Conservation (phyloP, 805 yeast genomes). For the Cyberlindnera euphorbiiphila region DNA sequence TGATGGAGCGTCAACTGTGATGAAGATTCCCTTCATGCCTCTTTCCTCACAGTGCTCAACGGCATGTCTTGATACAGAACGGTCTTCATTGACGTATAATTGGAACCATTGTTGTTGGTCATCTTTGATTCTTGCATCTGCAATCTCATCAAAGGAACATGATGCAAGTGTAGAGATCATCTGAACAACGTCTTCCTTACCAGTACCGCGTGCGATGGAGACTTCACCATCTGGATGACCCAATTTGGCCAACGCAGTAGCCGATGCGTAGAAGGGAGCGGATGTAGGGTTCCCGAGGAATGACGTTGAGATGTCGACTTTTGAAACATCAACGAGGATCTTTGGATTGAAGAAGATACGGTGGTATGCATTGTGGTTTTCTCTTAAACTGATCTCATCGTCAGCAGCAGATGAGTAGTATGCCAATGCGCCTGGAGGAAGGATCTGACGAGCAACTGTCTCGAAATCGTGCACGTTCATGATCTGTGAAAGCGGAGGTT, state of each 20-base stretch:
- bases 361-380: slow-evolving; percentile 87
- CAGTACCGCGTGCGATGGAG: slow-evolving; percentile 81
- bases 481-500: slow-evolving; percentile 68
- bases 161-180: slow-evolving; percentile 94
- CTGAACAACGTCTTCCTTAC: slow-evolving; percentile 65
- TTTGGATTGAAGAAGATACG: slow-evolving; percentile 84
- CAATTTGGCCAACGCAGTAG: slow-evolving; percentile 87
- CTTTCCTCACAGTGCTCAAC: slow-evolving; percentile 68
- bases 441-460: slow-evolving; percentile 71
- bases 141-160: slow-evolving; percentile 81
- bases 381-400: slow-evolving; percentile 86
- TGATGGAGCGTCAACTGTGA: slow-evolving; percentile 92
- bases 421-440: slow-evolving; percentile 84
- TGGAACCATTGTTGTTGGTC: slow-evolving; percentile 86
- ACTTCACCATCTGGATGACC: slow-evolving; percentile 94
- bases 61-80: slow-evolving; percentile 55
- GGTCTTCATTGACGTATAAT: slow-evolving; percentile 75
- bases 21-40: slow-evolving; percentile 78
- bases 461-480: slow-evolving; percentile 86
- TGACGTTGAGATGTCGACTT: slow-evolving; percentile 64
- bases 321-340: slow-evolving; percentile 74
- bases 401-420: slow-evolving; percentile 91
- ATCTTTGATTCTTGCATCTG: slow-evolving; percentile 57
- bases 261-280: slow-evolving; percentile 85
- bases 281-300: slow-evolving; percentile 68